Evolutionary conservation across 495 filamentous ascomycete genomes (phyloP), one percentile per base, ranked within the genome.

Genomic region (Neurospora sp.): DNA sequence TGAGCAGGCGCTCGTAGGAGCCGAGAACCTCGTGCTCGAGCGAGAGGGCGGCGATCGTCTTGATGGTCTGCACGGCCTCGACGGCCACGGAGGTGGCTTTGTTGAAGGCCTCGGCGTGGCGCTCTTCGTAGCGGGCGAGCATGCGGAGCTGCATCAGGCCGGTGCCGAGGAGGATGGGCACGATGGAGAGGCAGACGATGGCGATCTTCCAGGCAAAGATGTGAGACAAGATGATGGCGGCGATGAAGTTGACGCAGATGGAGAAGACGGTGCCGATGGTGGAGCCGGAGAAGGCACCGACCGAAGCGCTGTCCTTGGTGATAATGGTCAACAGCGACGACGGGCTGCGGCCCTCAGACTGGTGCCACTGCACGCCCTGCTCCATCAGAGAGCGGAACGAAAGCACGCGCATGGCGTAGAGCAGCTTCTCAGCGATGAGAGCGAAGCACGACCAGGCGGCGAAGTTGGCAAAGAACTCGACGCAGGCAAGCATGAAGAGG

Each of bases 171-270:
- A 97, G 84, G 42, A 95, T 77, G 3, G 94, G 94, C 41, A 97
- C 87, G 16, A 89, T 90, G 8, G 91, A 84, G 70, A 89, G 89
- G 77, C 91, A 94, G 35, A 97, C 94, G 16, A 97, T 84, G 9
- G 91, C 92, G n/a, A 97, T 85, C 78, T 97, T 96, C 93, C 93
- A 97, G 18, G 91, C 93, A 76, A 95, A 87, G 6, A 88, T 84
- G 40, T 89, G 81, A 8, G 89, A 85, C 38, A 96, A 78, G 27
- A 87, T 78, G 69, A 91, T 88, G 8, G 90, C 87, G 3, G 87
- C 87, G 40, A 92, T 77, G 16, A 96, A 85, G 8, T 91, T 94
- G 6, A 92, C 91, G 27, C 83, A 77, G 69, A 92, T 90, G 73
- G 87, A 88, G 14, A 97, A 81, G 72, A 96, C 87, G 16, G 92